Conservation (phyloP, 2,329 filamentous ascomycete species). For the Trichoderma afroharzianum region DNA sequence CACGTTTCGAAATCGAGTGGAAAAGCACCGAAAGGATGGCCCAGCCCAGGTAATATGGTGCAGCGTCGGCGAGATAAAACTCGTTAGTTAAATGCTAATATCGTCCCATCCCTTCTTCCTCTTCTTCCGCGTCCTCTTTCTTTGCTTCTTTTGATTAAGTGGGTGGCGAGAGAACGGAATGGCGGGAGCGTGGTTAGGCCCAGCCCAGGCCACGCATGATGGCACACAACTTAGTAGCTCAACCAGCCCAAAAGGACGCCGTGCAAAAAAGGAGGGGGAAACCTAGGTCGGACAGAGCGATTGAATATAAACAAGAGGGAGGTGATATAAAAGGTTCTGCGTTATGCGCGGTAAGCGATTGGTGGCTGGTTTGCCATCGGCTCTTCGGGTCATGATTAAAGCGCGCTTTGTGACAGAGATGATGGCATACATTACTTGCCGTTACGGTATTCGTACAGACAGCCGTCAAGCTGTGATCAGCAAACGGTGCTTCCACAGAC, state of each 20-base stretch:
- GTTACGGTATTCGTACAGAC: not conserved
- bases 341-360: not conserved
- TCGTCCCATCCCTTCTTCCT: not conserved
- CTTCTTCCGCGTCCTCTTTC: not conserved
- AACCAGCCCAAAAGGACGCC: slow-evolving; percentile 15
- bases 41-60: not conserved
- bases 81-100: not conserved
- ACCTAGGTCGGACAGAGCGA: not conserved
- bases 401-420: not conserved
- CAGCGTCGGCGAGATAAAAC: slow-evolving; percentile 5
- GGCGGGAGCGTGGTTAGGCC: slow-evolving; percentile 15
- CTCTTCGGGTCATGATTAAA: not conserved
- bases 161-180: slow-evolving; percentile 16
- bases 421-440: not conserved
- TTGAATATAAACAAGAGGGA: not conserved
- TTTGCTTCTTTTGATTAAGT: not conserved
- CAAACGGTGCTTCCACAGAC: slow-evolving; percentile 11
- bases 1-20: not conserved
- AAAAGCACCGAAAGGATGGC: not conserved
- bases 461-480: slow-evolving; percentile 13
- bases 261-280: slow-evolving; percentile 3
- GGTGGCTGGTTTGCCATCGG: not conserved
- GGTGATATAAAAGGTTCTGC: not conserved
- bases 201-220: slow-evolving; percentile 10
- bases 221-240: slow-evolving; percentile 16